phyloP scores from a whole-genome alignment of 768 basidiomycete genomes.

The Psilocybe subaeruginosa region DNA sequence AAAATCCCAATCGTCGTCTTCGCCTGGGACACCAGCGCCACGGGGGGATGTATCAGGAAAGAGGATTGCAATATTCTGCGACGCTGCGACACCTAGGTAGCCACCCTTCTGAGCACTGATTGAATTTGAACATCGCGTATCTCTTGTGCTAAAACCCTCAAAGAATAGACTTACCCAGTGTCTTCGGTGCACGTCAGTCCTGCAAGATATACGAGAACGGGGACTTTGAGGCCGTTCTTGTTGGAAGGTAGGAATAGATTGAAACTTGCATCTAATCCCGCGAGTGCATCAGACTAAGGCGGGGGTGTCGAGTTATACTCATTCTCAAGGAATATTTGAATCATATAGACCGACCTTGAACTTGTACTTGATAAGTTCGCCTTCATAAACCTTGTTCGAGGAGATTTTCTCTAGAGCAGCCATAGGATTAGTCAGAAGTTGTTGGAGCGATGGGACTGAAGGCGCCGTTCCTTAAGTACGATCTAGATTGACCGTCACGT shows the following conservation, averaged over 20 bases:
- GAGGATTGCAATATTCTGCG: constrained; percentile 86
- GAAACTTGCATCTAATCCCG: constrained; percentile 74
- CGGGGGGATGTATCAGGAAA: constrained; percentile 97
- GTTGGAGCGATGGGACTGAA: background rate
- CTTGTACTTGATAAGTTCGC: constrained; percentile 84
- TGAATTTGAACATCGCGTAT: background rate
- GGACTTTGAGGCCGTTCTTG: constrained; percentile 49
- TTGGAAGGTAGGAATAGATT: constrained; percentile 86
- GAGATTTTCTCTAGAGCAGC: constrained; percentile 66
- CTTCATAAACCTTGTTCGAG: constrained; percentile 79
- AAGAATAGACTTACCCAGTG: constrained; percentile 64
- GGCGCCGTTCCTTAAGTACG: constrained; percentile 5
- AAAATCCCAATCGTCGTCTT: constrained; percentile 86
- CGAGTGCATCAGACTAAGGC: constrained; percentile 69
- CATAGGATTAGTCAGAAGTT: background rate
- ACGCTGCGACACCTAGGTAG: constrained; percentile 84
- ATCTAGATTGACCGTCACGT: constrained; percentile 20
- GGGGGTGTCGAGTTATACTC: background rate
- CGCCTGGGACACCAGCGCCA: constrained; percentile 84
- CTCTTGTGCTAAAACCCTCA: background rate
- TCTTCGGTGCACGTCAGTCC: constrained; percentile 93
- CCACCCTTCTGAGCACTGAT: constrained; percentile 89
- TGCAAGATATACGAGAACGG: constrained; percentile 84
- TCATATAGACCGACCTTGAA: constrained; percentile 54
- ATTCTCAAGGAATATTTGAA: constrained; percentile 1